These are phyloP conservation scores for Colletotrichum destructivum DNA, from an alignment of 2,329 filamentous ascomycete species.

Conservation along the genomic window DNA sequence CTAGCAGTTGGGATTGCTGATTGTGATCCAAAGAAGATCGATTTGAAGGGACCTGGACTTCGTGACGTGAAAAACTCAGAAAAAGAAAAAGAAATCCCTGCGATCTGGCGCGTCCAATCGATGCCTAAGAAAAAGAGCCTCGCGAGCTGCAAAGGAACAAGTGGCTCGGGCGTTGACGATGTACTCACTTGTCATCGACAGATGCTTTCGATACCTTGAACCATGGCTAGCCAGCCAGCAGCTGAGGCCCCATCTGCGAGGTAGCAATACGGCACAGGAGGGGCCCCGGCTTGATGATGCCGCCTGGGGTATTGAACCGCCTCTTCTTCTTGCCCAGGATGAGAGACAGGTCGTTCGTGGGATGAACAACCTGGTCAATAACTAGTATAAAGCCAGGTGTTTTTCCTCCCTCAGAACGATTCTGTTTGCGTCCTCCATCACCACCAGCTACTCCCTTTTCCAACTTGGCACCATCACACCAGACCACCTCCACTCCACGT, in stretches of 20 bases:
- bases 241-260: background rate
- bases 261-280: slow-evolving; percentile 4
- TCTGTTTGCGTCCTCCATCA: slow-evolving; percentile 5
- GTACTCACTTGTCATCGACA: too few relatives aligned
- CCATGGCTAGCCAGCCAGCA: background rate
- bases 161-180: too few relatives aligned
- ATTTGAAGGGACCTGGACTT: background rate
- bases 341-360: background rate
- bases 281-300: background rate
- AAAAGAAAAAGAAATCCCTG: background rate
- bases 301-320: background rate
- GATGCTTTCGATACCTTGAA: background rate
- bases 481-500: background rate
- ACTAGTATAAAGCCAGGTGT: slow-evolving; percentile 10
- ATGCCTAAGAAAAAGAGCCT: too few relatives aligned
- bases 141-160: too few relatives aligned
- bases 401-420: background rate
- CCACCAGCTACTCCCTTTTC: slow-evolving; percentile 2
- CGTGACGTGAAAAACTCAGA: background rate
- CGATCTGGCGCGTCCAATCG: background rate
- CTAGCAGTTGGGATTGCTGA: background rate
- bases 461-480: background rate
- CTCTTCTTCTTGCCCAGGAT: background rate
- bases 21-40: background rate
- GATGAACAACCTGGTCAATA: background rate